These are phyloP conservation scores for Yarrowia bubula DNA, from an alignment of 805 yeast species.

Conservation along the genomic window DNA sequence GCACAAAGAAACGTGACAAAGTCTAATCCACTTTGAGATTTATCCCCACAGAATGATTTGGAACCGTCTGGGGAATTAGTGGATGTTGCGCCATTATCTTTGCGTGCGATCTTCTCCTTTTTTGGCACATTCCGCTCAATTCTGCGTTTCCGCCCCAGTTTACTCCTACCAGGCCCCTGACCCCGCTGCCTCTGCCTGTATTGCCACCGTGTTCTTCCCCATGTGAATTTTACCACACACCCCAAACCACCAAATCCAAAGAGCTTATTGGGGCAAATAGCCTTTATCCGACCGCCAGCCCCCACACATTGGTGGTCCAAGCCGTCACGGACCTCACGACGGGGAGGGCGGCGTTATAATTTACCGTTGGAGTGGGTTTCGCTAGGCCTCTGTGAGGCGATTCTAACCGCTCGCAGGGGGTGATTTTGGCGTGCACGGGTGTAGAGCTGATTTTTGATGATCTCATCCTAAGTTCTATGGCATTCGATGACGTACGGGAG, in stretches of 20 bases:
- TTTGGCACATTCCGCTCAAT: neutral
- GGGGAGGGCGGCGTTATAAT: neutral
- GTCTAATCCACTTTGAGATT: conserved; percentile 10
- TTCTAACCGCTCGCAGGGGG: too few relatives aligned
- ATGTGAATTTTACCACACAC: conserved; percentile 20
- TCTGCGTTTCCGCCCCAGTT: neutral
- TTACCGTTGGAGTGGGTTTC: neutral
- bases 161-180: neutral
- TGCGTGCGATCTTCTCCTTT: neutral
- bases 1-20: conserved; percentile 26
- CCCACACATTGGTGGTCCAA: conserved; percentile 4
- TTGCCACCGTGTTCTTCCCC: conserved; percentile 26
- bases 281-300: conserved; percentile 3
- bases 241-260: conserved; percentile 20
- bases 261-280: neutral
- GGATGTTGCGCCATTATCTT: neutral
- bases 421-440: too few relatives aligned
- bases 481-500: neutral
- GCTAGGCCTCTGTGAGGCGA: neutral
- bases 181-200: neutral
- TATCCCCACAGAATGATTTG: conserved; percentile 19
- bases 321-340: neutral
- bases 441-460: too few relatives aligned
- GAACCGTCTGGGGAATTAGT: conserved; percentile 9
- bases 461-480: neutral